phyloP scores from a whole-genome alignment of 1,284 basidiomycete species.

The Veloboletus limbatus region DNA sequence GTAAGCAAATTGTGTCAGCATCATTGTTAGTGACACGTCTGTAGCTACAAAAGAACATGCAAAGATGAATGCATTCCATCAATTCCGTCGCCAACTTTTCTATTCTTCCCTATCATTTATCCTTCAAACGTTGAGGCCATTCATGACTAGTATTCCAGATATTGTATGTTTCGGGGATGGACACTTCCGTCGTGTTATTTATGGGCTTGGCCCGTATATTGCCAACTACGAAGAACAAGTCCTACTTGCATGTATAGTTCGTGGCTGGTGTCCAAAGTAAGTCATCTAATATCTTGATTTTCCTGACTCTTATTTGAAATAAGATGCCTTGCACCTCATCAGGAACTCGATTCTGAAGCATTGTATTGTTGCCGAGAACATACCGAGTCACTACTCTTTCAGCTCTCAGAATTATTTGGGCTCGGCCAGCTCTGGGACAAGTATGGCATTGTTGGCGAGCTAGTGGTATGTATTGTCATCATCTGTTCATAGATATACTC shows the following conservation, averaged over 20 bases:
- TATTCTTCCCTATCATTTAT: neutral
- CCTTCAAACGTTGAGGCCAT: neutral
- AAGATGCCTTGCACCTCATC: too few relatives aligned
- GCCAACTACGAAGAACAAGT: conserved; percentile 13
- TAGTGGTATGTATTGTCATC: conserved; percentile 4
- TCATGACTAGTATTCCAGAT: neutral
- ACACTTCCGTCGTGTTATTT: neutral
- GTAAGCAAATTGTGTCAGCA: too few relatives aligned
- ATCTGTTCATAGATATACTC: too few relatives aligned
- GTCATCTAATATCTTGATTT: too few relatives aligned
- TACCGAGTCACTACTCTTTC: too few relatives aligned
- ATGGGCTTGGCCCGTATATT: conserved; percentile 3
- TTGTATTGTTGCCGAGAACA: too few relatives aligned
- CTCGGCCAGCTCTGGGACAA: neutral
- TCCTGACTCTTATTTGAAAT: too few relatives aligned
- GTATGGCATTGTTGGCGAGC: neutral
- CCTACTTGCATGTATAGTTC: conserved; percentile 1
- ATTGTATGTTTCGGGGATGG: neutral
- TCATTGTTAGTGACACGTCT: too few relatives aligned
- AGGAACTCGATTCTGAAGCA: too few relatives aligned
- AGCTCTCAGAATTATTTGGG: neutral
- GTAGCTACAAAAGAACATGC: neutral
- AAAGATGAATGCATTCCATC: neutral
- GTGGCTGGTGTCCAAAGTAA: neutral
- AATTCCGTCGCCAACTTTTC: neutral